phyloP scores from a whole-genome alignment of 495 filamentous ascomycete genomes.

The Xylaria venustula region DNA sequence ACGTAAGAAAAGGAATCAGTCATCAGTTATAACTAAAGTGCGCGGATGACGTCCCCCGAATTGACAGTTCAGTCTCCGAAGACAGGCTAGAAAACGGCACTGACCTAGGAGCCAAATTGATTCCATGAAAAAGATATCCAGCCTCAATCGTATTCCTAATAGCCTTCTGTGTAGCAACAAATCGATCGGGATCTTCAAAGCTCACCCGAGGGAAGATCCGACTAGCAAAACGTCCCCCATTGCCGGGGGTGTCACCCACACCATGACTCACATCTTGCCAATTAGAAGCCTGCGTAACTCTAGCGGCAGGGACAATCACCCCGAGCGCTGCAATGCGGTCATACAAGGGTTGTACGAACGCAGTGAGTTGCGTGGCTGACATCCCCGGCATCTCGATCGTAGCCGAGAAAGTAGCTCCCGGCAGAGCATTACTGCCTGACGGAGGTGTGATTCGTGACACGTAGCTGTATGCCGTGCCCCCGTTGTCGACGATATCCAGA shows the following conservation, averaged over 20 bases:
- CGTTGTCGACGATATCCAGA: slow-evolving; percentile 23
- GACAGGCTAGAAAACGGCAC: too few relatives aligned
- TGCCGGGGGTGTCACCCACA: slow-evolving; percentile 21
- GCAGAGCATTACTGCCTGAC: slow-evolving; percentile 14
- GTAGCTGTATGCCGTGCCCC: slow-evolving; percentile 28
- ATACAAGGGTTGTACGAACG: slow-evolving; percentile 47
- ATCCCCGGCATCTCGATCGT: slow-evolving; percentile 31
- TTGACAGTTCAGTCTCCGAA: too few relatives aligned
- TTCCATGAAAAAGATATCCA: slow-evolving; percentile 38
- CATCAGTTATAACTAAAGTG: not conserved
- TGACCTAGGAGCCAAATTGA: slow-evolving; percentile 29
- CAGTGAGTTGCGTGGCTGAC: slow-evolving; percentile 24
- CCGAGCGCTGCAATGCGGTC: slow-evolving; percentile 33
- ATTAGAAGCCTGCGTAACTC: slow-evolving; percentile 20
- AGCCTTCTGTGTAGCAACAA: slow-evolving; percentile 39
- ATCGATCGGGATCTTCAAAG: slow-evolving; percentile 30
- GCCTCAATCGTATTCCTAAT: slow-evolving; percentile 37
- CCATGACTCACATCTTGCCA: slow-evolving; percentile 13
- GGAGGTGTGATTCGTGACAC: slow-evolving; percentile 16
- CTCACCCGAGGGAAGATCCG: slow-evolving; percentile 50
- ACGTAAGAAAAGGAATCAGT: not conserved
- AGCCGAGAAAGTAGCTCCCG: slow-evolving; percentile 24
- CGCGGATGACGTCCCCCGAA: too few relatives aligned
- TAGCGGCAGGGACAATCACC: slow-evolving; percentile 23
- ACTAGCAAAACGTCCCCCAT: slow-evolving; percentile 38